Evolutionary conservation across 73 alveolate species (phyloP).

Genomic region (Blepharisma japonicum): DNA sequence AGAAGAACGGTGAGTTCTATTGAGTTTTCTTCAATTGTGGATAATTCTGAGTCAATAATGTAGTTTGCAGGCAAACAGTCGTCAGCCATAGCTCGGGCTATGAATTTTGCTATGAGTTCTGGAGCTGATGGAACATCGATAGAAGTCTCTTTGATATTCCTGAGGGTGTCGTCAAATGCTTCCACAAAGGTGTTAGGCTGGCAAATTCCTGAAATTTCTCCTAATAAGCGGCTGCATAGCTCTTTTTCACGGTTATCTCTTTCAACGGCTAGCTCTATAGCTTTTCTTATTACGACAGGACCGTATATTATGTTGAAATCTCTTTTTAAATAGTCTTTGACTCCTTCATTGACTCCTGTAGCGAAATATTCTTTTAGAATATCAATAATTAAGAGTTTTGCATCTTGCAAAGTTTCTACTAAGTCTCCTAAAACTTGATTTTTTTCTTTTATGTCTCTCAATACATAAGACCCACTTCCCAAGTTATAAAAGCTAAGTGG

Average conservation of each 20-base stretch:
- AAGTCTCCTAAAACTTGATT: background rate
- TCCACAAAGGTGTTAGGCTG: conserved; percentile 13
- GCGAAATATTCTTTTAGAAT: conserved; percentile 11
- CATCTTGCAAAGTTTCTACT: background rate
- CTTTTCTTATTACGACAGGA: conserved; percentile 11
- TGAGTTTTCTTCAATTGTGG: background rate
- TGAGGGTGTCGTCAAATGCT: conserved; percentile 3
- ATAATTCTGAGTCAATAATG: background rate
- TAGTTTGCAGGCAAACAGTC: conserved; percentile 15
- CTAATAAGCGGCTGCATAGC: background rate
- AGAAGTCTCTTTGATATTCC: background rate
- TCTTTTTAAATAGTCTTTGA: background rate
- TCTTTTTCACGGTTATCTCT: conserved; percentile 1
- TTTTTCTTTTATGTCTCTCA: conserved; percentile 3
- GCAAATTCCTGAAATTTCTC: conserved; percentile 23
- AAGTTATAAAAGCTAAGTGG: background rate
- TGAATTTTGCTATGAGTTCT: background rate
- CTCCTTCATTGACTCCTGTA: conserved; percentile 23
- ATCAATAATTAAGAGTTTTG: background rate
- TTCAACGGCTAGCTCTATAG: conserved; percentile 12
- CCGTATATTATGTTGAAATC: background rate
- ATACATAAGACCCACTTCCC: conserved; percentile 14
- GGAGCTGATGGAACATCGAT: conserved; percentile 17
- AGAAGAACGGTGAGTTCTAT: background rate
- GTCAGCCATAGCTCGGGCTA: conserved; percentile 20